Evolutionary conservation across 495 filamentous ascomycete species (phyloP), one percentile per base, ranked within the genome.

Genomic region (Neurospora tetraspora): DNA sequence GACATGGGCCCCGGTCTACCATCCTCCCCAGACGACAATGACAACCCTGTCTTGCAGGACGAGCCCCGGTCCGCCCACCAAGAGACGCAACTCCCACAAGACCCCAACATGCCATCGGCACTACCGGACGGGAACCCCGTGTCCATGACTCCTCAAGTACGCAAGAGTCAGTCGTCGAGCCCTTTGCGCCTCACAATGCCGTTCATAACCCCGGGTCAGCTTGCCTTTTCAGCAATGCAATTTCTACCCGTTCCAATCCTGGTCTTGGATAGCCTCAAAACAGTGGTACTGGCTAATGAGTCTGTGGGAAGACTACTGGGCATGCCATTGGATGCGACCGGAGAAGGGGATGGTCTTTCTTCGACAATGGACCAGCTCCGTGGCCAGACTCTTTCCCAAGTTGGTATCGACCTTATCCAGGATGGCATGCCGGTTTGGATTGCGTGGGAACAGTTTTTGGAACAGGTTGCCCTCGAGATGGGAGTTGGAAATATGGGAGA

Each of bases 171-270:
- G 39, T 79, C 79, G 2, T 59, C 77, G 4, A 82, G 82, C 73
- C 81, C 82, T 8, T 75, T 84, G 42, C 81, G 79, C 27, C 68
- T 84, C 7, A 38, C 78, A 1, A 82, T 83, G 78, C 82, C 82
- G 1, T 77, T 71, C 59, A 79, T 82, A 40, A 80, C 82, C 0
- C 81, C 80, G 0, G 81, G 81, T 16, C 83, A 85, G 70, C 78
- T 89, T 20, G 88, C 91, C 11, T 86, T 92, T 71, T 85, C 89
- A 2, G 86, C 89, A 3, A 80, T 92, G 77, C 89, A 92, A 77
- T 91, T 91, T 74, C 83, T 92, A 18, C 91, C 91, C 1, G 88
- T 90, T 31, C 91, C 91, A 3, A 76, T 92, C 23, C 76, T 93
- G 23, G 87, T 92, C 2, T 78, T 92, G 45, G 88, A 86, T 20